Evolutionary conservation across 129 eudicot species (phyloP).

Genomic region (Artemisia tridentata): DNA sequence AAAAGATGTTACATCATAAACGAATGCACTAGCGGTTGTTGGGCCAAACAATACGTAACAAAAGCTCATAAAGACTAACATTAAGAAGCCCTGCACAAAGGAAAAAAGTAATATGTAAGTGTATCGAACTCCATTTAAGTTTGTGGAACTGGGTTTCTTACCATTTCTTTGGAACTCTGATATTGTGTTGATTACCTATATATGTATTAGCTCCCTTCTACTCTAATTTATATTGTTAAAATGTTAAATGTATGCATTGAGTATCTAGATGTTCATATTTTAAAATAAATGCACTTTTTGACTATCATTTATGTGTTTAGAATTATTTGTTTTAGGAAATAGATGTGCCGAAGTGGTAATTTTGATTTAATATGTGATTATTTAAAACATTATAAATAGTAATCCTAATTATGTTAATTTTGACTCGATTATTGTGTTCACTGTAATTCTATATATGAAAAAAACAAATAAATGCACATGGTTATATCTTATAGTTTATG

Average conservation of each 20-base stretch:
- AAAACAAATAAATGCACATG: too few relatives aligned
- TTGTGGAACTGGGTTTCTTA: conserved; percentile 12
- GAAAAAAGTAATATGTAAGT: neutral
- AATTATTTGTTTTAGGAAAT: neutral
- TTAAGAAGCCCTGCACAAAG: conserved; percentile 20
- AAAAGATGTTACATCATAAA: conserved; percentile 28
- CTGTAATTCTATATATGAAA: too few relatives aligned
- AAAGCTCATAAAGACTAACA: conserved; percentile 7
- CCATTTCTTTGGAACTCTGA: conserved; percentile 20
- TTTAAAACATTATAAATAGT: neutral
- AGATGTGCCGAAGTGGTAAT: neutral
- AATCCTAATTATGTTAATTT: too few relatives aligned
- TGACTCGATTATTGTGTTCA: too few relatives aligned
- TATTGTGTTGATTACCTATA: neutral
- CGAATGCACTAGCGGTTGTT: conserved; percentile 8
- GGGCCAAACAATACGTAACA: conserved; percentile 21
- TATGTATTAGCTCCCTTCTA: neutral
- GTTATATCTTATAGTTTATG: too few relatives aligned
- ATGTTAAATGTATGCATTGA: too few relatives aligned
- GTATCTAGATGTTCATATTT: too few relatives aligned
- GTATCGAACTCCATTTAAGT: neutral
- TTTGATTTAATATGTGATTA: neutral
- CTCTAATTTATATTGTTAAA: neutral
- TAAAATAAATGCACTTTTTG: neutral
- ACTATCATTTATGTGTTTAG: neutral